These are phyloP conservation scores for Naumovozyma castellii DNA, from an alignment of 805 yeast species.

Conservation along the genomic window DNA sequence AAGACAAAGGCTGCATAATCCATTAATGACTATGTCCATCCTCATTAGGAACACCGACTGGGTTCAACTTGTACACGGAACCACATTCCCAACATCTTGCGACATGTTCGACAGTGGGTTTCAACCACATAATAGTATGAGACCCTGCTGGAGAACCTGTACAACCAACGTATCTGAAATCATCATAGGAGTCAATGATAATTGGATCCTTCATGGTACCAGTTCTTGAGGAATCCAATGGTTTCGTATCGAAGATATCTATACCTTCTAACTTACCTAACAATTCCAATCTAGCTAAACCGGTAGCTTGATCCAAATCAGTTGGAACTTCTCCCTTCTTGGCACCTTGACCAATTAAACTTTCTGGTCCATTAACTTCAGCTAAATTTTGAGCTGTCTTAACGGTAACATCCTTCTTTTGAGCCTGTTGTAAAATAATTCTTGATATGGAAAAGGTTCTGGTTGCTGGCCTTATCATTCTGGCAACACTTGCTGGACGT, in stretches of 20 bases:
- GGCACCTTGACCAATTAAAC: slow-evolving; percentile 89
- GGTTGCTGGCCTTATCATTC: slow-evolving; percentile 25
- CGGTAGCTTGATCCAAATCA: slow-evolving; percentile 93
- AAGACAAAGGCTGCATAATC: no score
- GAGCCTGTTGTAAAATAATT: slow-evolving; percentile 28
- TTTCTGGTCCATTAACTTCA: slow-evolving; percentile 69
- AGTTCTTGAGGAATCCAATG: slow-evolving; percentile 75
- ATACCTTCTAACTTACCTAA: slow-evolving; percentile 93
- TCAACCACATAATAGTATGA: slow-evolving; percentile 87
- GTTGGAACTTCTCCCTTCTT: slow-evolving; percentile 78
- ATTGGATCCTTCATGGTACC: slow-evolving; percentile 91
- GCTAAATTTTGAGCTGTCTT: slow-evolving; percentile 60
- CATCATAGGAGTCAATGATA: slow-evolving; percentile 81
- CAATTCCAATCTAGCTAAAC: slow-evolving; percentile 92
- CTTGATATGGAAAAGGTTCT: slow-evolving; percentile 30
- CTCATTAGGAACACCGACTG: slow-evolving; percentile 69
- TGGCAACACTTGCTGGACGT: slow-evolving; percentile 24
- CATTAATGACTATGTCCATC: slow-evolving; percentile 33
- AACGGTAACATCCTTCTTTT: not conserved
- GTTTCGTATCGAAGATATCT: slow-evolving; percentile 82
- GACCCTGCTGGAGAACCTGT: slow-evolving; percentile 92
- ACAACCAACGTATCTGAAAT: slow-evolving; percentile 93
- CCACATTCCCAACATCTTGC: slow-evolving; percentile 99
- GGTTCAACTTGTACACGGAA: slow-evolving; percentile 80
- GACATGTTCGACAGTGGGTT: slow-evolving; percentile 70